Conservation (phyloP, 2,329 filamentous ascomycete species). For the Cytospora piceicola region DNA sequence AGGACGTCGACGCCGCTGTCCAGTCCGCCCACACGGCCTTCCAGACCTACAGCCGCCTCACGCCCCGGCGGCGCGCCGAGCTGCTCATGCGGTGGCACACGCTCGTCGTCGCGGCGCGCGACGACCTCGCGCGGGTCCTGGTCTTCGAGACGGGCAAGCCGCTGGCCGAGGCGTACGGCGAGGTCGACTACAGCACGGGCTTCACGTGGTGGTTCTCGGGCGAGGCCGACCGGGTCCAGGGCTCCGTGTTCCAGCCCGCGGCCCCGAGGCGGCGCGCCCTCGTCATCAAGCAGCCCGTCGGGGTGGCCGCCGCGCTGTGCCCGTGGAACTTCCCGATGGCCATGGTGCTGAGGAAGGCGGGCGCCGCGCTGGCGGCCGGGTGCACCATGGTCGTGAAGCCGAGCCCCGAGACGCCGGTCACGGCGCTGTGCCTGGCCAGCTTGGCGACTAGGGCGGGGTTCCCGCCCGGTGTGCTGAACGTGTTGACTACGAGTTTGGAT, state of each 20-base stretch:
- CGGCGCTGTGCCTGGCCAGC: conserved; percentile 69
- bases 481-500: conserved; percentile 49
- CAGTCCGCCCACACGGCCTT: conserved; percentile 44
- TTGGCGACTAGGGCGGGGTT: conserved; percentile 74
- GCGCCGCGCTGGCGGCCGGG: conserved; percentile 70
- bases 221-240: conserved; percentile 56
- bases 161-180: conserved; percentile 55
- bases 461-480: conserved; percentile 70
- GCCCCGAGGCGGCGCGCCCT: conserved; percentile 67
- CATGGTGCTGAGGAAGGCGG: conserved; percentile 68
- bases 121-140: conserved; percentile 46
- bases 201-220: conserved; percentile 63
- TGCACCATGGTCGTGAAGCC: conserved; percentile 77
- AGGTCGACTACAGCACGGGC: conserved; percentile 58
- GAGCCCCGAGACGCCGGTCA: conserved; percentile 74
- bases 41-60: conserved; percentile 43
- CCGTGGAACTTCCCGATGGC: conserved; percentile 76
- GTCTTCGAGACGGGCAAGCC: conserved; percentile 61
- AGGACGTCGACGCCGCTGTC: conserved; percentile 46
- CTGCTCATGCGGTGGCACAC: conserved; percentile 44
- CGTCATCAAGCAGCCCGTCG: conserved; percentile 75
- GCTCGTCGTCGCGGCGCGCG: conserved; percentile 41
- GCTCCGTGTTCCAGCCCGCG: conserved; percentile 62
- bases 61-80: conserved; percentile 42
- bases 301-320: conserved; percentile 69